phyloP scores from a whole-genome alignment of 2,329 filamentous ascomycete genomes.

The Aureobasidium sp. region DNA sequence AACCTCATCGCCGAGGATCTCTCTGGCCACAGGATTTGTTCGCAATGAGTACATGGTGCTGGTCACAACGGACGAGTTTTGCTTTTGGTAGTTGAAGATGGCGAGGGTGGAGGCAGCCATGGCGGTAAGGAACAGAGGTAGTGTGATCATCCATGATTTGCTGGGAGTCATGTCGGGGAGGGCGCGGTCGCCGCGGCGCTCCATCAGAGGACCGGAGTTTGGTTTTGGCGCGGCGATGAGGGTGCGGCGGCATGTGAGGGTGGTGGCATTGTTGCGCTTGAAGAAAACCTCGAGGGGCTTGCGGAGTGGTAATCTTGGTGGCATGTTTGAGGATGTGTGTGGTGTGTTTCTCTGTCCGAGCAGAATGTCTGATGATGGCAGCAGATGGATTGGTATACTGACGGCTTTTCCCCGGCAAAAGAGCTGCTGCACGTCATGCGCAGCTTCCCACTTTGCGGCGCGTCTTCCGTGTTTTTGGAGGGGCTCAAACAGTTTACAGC shows the following conservation, averaged over 20 bases:
- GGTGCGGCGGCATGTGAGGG: constrained; percentile 25
- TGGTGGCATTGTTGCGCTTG: constrained; percentile 4
- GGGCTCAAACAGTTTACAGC: not conserved
- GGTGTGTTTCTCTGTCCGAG: not conserved
- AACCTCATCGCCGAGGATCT: constrained; percentile 65
- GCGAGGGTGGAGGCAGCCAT: constrained; percentile 65
- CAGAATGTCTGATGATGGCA: not conserved
- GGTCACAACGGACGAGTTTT: constrained; percentile 69
- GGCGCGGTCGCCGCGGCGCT: constrained; percentile 44
- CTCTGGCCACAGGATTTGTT: constrained; percentile 65
- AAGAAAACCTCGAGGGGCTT: constrained; percentile 6
- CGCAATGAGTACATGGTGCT: constrained; percentile 88
- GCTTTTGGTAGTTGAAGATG: constrained; percentile 99
- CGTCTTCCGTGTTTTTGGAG: not conserved
- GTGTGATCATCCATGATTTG: constrained; percentile 44
- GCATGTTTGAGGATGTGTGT: constrained; percentile 3
- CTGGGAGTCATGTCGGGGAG: constrained; percentile 36
- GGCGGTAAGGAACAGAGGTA: constrained; percentile 71
- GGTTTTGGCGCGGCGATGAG: constrained; percentile 42
- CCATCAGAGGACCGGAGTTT: constrained; percentile 43
- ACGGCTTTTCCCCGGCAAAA: not conserved
- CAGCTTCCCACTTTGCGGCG: not conserved
- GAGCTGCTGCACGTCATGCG: not conserved
- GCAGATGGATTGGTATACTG: not conserved
- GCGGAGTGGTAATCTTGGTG: constrained; percentile 7